Evolutionary conservation across 495 filamentous ascomycete species (phyloP).

Genomic region (Penicillium canescens): DNA sequence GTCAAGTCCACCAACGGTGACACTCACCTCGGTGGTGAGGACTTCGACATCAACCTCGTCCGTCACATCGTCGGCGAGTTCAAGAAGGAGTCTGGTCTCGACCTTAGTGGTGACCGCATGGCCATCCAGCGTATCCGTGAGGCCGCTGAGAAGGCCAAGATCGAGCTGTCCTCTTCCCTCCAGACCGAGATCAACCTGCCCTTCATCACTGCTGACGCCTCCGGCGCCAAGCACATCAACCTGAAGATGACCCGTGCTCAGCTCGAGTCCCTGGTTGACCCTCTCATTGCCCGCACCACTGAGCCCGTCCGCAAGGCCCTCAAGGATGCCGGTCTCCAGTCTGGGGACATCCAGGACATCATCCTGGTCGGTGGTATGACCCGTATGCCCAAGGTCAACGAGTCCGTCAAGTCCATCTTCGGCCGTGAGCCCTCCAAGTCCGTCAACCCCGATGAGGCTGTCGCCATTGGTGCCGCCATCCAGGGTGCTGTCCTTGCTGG

Average conservation of each 20-base stretch:
- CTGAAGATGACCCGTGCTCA: conserved; percentile 88
- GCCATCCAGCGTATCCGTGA: conserved; percentile 99
- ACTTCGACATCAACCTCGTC: conserved; percentile 96
- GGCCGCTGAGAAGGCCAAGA: conserved; percentile 99
- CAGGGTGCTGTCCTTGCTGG: conserved; percentile 96
- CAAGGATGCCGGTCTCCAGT: conserved; percentile 92
- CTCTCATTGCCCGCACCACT: conserved; percentile 79
- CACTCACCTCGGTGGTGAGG: conserved; percentile 96
- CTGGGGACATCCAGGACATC: conserved; percentile 97
- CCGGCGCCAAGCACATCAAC: conserved; percentile 98
- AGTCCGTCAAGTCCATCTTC: conserved; percentile 97
- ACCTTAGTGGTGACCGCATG: conserved; percentile 93
- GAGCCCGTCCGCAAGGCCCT: conserved; percentile 97
- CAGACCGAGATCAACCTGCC: conserved; percentile 98
- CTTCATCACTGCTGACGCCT: conserved; percentile 96
- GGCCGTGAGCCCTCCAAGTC: conserved; percentile 98
- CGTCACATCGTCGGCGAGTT: conserved; percentile 93
- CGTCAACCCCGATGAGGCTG: conserved; percentile 98
- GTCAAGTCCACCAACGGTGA: conserved; percentile 99
- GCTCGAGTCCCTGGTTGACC: conserved; percentile 91
- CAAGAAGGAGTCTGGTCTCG: conserved; percentile 93
- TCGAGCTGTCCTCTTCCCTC: conserved; percentile 92
- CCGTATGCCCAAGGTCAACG: conserved; percentile 98
- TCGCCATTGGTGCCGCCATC: conserved; percentile 96
- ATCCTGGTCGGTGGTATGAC: conserved; percentile 99